A percentile compares a stretch with the other conserved stretches of the same genome.
Conservation (phyloP, 2,329 filamentous ascomycete genomes). For the Stylonectria norvegica region DNA sequence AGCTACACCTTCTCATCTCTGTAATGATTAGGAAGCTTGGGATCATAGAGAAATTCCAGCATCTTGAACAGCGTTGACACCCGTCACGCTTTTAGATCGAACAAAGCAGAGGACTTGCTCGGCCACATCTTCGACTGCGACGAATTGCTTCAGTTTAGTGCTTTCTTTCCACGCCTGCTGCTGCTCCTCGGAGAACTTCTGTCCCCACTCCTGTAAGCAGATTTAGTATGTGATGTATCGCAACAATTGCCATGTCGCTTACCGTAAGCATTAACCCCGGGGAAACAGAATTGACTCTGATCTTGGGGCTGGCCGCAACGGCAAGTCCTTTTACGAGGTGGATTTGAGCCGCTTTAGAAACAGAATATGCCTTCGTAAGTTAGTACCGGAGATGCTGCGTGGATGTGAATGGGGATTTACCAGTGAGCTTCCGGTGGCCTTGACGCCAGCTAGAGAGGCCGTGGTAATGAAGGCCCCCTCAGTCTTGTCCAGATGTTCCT, state of each 20-base stretch:
- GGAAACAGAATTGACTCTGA: slow-evolving; percentile 57
- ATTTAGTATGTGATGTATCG: neutral
- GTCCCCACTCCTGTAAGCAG: slow-evolving; percentile 56
- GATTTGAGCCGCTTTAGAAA: slow-evolving; percentile 71
- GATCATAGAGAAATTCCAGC: slow-evolving; percentile 8
- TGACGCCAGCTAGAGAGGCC: slow-evolving; percentile 61
- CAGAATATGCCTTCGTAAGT: slow-evolving; percentile 59
- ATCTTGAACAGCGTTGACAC: slow-evolving; percentile 51
- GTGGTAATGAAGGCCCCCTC: slow-evolving; percentile 63
- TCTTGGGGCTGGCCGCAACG: slow-evolving; percentile 48
- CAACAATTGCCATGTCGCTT: neutral
- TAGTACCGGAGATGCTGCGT: neutral
- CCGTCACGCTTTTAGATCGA: slow-evolving; percentile 47
- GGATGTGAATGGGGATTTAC: slow-evolving; percentile 28
- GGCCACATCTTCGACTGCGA: slow-evolving; percentile 51
- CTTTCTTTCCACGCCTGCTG: slow-evolving; percentile 52
- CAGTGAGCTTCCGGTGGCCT: slow-evolving; percentile 58
- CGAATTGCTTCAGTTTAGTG: slow-evolving; percentile 57
- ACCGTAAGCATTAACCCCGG: slow-evolving; percentile 52
- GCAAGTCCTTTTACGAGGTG: slow-evolving; percentile 56
- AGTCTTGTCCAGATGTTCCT: slow-evolving; percentile 50
- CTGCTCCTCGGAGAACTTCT: slow-evolving; percentile 54
- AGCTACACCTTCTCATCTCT: no score
- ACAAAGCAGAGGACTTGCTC: slow-evolving; percentile 51
- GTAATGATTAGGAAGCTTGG: no score